Conservation (phyloP, 176 grass and related monocot genomes). For the Hordeum vulgare region DNA sequence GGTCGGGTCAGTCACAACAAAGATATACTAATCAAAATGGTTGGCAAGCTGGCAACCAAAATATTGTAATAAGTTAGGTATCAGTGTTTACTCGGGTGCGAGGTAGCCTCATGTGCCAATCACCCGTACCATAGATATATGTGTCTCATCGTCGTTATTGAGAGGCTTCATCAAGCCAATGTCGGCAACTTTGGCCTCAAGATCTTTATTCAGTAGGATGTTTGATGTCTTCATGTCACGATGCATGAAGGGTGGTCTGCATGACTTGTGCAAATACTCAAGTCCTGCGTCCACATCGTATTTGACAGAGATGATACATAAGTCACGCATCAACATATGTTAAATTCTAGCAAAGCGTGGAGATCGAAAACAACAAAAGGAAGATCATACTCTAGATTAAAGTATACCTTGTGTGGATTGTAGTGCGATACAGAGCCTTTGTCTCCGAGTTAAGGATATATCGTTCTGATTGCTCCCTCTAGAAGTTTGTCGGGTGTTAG, state of each 20-base stretch:
- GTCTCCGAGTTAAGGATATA: constrained; percentile 22
- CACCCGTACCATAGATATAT: constrained; percentile 1
- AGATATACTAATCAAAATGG: neutral
- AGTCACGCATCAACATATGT: neutral
- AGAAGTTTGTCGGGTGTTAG: neutral
- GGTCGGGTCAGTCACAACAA: neutral
- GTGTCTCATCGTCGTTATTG: neutral
- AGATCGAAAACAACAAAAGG: too few relatives aligned
- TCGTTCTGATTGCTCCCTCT: neutral
- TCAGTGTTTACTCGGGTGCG: constrained; percentile 25
- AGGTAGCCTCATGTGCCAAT: constrained; percentile 46
- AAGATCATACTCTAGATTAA: neutral
- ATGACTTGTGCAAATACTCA: constrained; percentile 49
- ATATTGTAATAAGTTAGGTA: neutral
- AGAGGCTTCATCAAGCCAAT: constrained; percentile 50
- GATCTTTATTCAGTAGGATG: constrained; percentile 36
- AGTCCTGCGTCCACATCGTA: constrained; percentile 19
- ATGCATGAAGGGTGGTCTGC: constrained; percentile 35
- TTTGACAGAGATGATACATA: neutral
- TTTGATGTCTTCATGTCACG: constrained; percentile 54
- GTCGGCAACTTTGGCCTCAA: constrained; percentile 63
- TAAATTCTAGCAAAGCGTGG: neutral
- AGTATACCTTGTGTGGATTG: constrained; percentile 45
- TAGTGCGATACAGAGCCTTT: constrained; percentile 33
- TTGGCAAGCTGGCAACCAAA: neutral